phyloP scores from a whole-genome alignment of 1,139 yeast species.

The Sugiyamaella japonica region DNA sequence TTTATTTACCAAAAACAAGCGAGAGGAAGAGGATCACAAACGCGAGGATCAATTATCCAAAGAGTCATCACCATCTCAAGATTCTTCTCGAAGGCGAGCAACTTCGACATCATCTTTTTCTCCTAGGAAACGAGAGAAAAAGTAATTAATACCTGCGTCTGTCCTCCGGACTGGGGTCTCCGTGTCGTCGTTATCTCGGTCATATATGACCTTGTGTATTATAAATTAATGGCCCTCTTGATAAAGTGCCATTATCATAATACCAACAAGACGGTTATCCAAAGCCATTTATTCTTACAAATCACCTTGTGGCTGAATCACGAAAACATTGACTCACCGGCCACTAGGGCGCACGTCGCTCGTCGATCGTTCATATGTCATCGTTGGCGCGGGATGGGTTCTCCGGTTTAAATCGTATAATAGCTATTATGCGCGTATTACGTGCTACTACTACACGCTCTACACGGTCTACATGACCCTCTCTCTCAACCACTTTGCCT shows the following conservation, averaged over 20 bases:
- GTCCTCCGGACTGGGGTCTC: no score
- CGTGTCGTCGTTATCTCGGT: no score
- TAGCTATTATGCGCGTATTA: neutral
- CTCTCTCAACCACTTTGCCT: neutral
- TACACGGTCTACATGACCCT: no score
- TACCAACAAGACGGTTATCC: no score
- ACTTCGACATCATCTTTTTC: neutral
- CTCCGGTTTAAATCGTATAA: no score
- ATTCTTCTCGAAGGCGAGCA: neutral
- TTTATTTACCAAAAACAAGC: constrained; percentile 11
- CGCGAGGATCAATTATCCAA: neutral
- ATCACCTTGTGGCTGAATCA: neutral
- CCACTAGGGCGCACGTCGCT: neutral
- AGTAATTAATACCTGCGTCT: no score
- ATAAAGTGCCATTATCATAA: no score
- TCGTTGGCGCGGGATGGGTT: no score
- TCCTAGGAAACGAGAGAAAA: neutral
- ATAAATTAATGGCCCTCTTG: no score
- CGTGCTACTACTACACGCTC: no score
- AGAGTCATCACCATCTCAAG: neutral
- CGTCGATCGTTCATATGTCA: no score
- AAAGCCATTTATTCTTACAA: neutral
- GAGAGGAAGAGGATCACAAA: neutral
- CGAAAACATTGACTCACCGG: neutral
- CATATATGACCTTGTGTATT: no score